Base-by-base conservation (phyloP, 2,329 filamentous ascomycete genomes). In the Ophioceras dolichostomum region DNA sequence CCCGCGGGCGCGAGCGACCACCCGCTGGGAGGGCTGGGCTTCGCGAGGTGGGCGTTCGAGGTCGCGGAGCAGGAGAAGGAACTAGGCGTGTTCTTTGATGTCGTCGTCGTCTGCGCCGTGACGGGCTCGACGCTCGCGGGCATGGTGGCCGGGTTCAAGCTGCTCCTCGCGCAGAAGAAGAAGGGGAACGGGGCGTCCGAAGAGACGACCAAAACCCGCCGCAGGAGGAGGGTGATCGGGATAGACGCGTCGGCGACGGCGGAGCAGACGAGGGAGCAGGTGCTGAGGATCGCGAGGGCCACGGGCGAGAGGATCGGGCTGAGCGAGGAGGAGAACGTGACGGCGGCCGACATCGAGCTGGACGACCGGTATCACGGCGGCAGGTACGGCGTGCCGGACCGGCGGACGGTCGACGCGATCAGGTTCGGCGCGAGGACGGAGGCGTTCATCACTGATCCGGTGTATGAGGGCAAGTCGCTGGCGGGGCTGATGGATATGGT, bases 391-490 rank as follows among this genome's bases (percentile, higher is more conserved):
- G 66, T 83, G 39, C 76, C 79, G 0, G 76, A 81, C 45, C 58
- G 73, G 52, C 60, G 61, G 47, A 85, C 80, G 1, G 66, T 79
- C 35, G 75, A 75, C 22, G 79, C 79, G 0, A 84, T 85, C 51
- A 70, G 69, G 53, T 76, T 81, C 49, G 76, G 74, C 5, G 80
- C 80, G 0, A 55, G 62, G 41, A 82, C 73, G 1, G 81, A 85
- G 59, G 80, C 71, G 0, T 77, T 85, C 47, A 80, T 85, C 43
- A 84, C 79, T 0, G 80, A 85, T 50, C 80, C 79, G 0, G 80
- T 85, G 2, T 85, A 85, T 49, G 79, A 83, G 58, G 81, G 81
- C 1, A 85, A 85, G 68, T 81, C 74, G 46, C 58, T 85, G 53
- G 78, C 78, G 4, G 80, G 79, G 0, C 68, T 84, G 76, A 72